Percentiles rank a stretch among this genome's conserved stretches.
Evolutionary conservation across 805 yeast genomes (phyloP).

Genomic region (Cyberlindnera samutprakarnensis): DNA sequence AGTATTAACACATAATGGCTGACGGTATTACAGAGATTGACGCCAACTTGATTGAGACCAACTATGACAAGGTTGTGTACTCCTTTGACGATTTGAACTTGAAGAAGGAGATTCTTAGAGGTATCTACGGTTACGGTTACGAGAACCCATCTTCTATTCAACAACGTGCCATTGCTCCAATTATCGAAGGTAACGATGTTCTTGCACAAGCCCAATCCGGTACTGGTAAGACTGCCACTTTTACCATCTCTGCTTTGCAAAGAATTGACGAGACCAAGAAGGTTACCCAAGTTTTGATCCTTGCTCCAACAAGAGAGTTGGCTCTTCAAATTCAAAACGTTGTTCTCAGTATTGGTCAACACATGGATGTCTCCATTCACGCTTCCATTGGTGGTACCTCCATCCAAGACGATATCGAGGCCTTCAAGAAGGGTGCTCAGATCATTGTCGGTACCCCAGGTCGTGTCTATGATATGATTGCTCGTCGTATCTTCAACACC

Average conservation of each 20-base stretch:
- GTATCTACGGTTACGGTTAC: conserved; percentile 74
- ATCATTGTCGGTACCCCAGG: conserved; percentile 98
- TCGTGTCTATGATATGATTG: conserved; percentile 93
- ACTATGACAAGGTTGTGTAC: conserved; percentile 87
- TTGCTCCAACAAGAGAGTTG: conserved; percentile 97
- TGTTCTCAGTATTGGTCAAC: conserved; percentile 80
- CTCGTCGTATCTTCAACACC: conserved; percentile 77
- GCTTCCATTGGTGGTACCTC: conserved; percentile 98
- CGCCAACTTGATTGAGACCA: conserved; percentile 80
- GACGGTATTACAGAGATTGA: conserved; percentile 78
- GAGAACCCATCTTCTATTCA: conserved; percentile 97
- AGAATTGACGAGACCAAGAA: conserved; percentile 65
- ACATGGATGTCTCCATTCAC: conserved; percentile 85
- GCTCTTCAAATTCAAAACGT: conserved; percentile 95
- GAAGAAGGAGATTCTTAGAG: conserved; percentile 53
- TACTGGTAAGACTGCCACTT: conserved; percentile 98
- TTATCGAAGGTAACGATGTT: conserved; percentile 90
- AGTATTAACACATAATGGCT: conserved; percentile 22
- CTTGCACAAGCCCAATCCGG: conserved; percentile 99
- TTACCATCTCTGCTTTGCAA: conserved; percentile 76
- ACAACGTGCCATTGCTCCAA: conserved; percentile 95
- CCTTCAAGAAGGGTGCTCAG: conserved; percentile 80
- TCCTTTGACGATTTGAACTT: conserved; percentile 76
- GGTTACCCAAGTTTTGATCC: conserved; percentile 85
- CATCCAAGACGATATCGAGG: conserved; percentile 79